A percentile compares a stretch with the other conserved stretches of the same genome.
Conservation (phyloP, 495 filamentous ascomycete species). For the Diplogelasinospora grovesii region DNA sequence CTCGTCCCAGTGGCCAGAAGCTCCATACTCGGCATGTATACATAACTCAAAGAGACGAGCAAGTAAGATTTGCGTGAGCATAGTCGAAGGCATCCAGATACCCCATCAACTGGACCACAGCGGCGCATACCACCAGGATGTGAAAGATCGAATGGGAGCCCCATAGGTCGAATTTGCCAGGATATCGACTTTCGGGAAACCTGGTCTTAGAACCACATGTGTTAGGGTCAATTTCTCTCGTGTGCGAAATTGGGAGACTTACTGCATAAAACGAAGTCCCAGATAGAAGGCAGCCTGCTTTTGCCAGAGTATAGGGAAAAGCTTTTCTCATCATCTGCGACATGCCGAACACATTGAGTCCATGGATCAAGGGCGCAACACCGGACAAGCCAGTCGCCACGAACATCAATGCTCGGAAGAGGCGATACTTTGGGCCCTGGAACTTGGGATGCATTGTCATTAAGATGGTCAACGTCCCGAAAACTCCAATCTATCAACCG, state of each 20-base stretch:
- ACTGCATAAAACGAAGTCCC: constrained; percentile 14
- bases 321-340: constrained; percentile 14
- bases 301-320: constrained; percentile 43
- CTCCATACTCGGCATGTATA: no score
- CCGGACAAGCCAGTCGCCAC: constrained; percentile 71
- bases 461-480: constrained; percentile 58
- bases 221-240: constrained; percentile 1
- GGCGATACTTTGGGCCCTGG: constrained; percentile 65
- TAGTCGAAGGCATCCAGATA: constrained; percentile 12
- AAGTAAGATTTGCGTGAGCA: constrained; percentile 5
- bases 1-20: no score
- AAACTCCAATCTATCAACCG: constrained; percentile 56
- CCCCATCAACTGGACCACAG: constrained; percentile 10
- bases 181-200: constrained; percentile 48
- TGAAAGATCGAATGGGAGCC: constrained; percentile 67
- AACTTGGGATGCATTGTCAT: constrained; percentile 61
- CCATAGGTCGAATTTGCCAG: constrained; percentile 57
- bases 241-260: constrained; percentile 1
- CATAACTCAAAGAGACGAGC: constrained; percentile 5
- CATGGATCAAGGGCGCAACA: constrained; percentile 28
- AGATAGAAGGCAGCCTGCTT: constrained; percentile 44
- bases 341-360: constrained; percentile 6
- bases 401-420: constrained; percentile 72
- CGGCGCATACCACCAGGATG: constrained; percentile 20
- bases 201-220: constrained; percentile 10